Percentiles rank a stretch among this genome's conserved stretches.
Conservation (phyloP, 1,284 basidiomycete species). For the Lignosus rhinocerotis region DNA sequence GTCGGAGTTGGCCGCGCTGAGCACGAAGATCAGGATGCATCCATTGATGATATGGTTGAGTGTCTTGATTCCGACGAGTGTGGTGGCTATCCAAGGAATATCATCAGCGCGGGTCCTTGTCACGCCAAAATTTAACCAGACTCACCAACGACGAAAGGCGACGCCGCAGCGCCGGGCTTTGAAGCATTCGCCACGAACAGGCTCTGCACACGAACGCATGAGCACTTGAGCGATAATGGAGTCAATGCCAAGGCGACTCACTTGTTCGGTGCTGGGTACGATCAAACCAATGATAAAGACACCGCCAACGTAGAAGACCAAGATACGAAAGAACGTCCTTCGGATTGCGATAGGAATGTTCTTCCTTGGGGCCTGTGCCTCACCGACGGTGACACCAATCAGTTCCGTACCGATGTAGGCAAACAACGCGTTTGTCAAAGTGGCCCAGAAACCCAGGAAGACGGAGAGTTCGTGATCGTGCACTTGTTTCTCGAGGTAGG, state of each 20-base stretch:
- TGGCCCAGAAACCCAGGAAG: conserved; percentile 66
- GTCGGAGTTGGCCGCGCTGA: conserved; percentile 70
- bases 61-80: conserved; percentile 54
- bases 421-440: conserved; percentile 48
- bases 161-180: conserved; percentile 67
- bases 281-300: conserved; percentile 71
- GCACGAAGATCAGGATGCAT: conserved; percentile 73
- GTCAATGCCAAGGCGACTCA: conserved; percentile 13
- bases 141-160: conserved; percentile 75
- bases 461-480: conserved; percentile 47
- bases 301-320: conserved; percentile 72
- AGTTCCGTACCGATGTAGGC: conserved; percentile 65
- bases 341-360: conserved; percentile 58
- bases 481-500: conserved; percentile 43
- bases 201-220: conserved; percentile 23
- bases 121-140: conserved; percentile 36
- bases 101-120: conserved; percentile 5
- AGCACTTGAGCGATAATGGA: neutral
- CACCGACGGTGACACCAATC: conserved; percentile 44
- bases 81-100: conserved; percentile 41
- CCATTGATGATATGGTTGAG: conserved; percentile 74
- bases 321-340: conserved; percentile 57
- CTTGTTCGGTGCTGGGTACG: conserved; percentile 41
- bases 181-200: conserved; percentile 61
- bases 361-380: conserved; percentile 56